Evolutionary conservation across 805 yeast species (phyloP), one percentile per base, ranked within the genome.

Genomic region (Cyberlindnera maclurae): DNA sequence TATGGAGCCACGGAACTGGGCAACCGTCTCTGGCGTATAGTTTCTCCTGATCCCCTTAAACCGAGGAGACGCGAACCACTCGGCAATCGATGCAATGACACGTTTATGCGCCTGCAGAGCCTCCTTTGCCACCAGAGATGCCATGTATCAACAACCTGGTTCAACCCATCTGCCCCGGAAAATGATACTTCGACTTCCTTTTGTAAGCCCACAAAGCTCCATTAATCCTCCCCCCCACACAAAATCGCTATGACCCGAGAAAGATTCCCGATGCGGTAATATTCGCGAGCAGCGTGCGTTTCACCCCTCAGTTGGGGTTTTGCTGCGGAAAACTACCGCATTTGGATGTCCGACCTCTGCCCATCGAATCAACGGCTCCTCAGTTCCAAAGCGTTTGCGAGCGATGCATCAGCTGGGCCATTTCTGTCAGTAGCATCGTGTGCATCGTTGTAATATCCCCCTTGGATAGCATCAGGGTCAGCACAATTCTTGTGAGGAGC

Each of bases 51-150:
- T 56, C 16, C 68, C 67, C 38, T 60, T 51, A 46, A 66, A 77
- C 22, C 83, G 62, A 4, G 68, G 67, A 11, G 65, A 44, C 0
- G 56, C 44, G 70, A 79, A 75, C 78, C 79, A 75, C n/a, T 60
- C 46, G 32, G 66, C 62, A 33, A 73, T 65, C 33, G 54, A 52
- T 12, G 52, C 49, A 6, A 61, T 50, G 41, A 70, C 68, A 15
- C 51, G 9, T n/a, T 40, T 30, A 26, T 51, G 49, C 28, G 45
- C 40, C 2, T 36, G 17, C 2, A 42, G 33, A 2, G 45, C 43
- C 28, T 50, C 52, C 12, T 44, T 28, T 4, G 43, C 37, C 2
- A 51, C 28, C 2, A 52, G 52, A 26, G 47, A 50, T 2, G 57
- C 5, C 24, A 20, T 20, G 8, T 20, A 5, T 6, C 5, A 5